Conservation (phyloP, 1,139 yeast species). For the Diutina neorugosa region DNA sequence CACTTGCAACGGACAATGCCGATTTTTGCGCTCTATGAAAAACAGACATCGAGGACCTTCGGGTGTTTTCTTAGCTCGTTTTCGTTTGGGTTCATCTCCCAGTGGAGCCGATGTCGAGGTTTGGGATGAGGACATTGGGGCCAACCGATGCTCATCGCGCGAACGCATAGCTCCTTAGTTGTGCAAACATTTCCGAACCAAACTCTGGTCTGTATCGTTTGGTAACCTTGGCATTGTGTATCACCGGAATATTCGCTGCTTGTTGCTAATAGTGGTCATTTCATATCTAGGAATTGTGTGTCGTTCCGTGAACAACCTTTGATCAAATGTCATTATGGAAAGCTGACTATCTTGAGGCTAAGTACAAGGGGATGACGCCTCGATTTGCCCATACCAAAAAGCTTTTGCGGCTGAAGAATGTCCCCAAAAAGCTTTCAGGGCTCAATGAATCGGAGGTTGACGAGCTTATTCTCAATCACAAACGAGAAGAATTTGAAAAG, state of each 20-base stretch:
- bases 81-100: not conserved
- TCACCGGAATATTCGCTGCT: too few species aligned
- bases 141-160: not conserved
- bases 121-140: not conserved
- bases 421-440: slow-evolving; percentile 28
- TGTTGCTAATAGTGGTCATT: too few species aligned
- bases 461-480: slow-evolving; percentile 27
- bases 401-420: slow-evolving; percentile 28
- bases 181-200: too few species aligned
- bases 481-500: slow-evolving; percentile 34
- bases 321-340: slow-evolving; percentile 22
- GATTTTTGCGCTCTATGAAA: slow-evolving; percentile 32
- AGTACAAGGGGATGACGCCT: slow-evolving; percentile 31
- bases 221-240: not conserved
- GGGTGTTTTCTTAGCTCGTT: slow-evolving; percentile 5
- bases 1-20: slow-evolving; percentile 54
- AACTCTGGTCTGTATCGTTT: not conserved
- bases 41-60: slow-evolving; percentile 28
- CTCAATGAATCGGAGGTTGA: slow-evolving; percentile 32
- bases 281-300: too few species aligned
- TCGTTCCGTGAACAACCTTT: not conserved
- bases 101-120: not conserved
- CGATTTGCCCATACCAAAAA: slow-evolving; percentile 43
- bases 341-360: slow-evolving; percentile 39
- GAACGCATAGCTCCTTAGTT: not conserved